Conservation (phyloP, 169 alveolate species). For the Babesia ovata region DNA sequence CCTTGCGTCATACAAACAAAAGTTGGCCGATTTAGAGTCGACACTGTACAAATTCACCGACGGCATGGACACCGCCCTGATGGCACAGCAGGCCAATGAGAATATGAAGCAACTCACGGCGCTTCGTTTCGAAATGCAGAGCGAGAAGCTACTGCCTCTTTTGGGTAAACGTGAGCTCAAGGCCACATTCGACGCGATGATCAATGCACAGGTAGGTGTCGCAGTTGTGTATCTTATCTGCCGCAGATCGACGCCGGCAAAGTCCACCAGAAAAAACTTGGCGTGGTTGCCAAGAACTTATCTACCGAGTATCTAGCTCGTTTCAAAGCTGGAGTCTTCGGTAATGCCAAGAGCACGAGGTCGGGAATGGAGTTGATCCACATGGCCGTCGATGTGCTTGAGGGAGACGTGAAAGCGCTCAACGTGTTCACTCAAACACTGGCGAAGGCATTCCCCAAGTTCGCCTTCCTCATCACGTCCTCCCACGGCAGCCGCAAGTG, state of each 20-base stretch:
- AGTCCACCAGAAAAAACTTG: conserved; percentile 62
- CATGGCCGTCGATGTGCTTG: conserved; percentile 47
- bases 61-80: conserved; percentile 64
- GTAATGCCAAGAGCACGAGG: conserved; percentile 1
- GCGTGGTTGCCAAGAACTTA: conserved; percentile 39
- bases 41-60: conserved; percentile 68
- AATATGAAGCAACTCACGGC: conserved; percentile 59
- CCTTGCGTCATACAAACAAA: conserved; percentile 47
- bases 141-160: conserved; percentile 48
- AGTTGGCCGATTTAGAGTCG: conserved; percentile 63
- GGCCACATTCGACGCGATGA: conserved; percentile 49
- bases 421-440: conserved; percentile 50
- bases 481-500: conserved; percentile 5
- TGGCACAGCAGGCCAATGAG: conserved; percentile 64
- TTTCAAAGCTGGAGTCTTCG: conserved; percentile 33
- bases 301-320: conserved; percentile 22
- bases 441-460: conserved; percentile 54
- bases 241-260: conserved; percentile 51
- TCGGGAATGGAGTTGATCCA: conserved; percentile 19
- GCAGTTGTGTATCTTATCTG: not conserved
- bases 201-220: conserved; percentile 41
- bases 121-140: conserved; percentile 46
- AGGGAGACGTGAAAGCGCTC: conserved; percentile 54
- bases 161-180: conserved; percentile 38
- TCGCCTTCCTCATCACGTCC: conserved; percentile 43